These are phyloP conservation scores for Artemisia tridentata DNA, from an alignment of 129 eudicot genomes.

Conservation along the genomic window DNA sequence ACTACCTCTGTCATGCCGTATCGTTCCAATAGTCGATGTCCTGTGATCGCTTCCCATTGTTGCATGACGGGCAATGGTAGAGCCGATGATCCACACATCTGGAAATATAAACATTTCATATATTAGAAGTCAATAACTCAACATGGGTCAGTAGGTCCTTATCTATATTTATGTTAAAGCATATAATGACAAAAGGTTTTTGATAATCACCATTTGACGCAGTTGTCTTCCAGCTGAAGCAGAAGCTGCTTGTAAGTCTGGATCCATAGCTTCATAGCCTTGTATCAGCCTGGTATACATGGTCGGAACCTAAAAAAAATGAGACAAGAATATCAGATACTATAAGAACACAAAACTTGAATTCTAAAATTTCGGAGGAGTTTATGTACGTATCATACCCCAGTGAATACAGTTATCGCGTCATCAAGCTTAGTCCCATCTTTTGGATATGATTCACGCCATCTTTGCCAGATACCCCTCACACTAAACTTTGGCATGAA, in stretches of 20 bases:
- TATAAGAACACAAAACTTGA: neutral
- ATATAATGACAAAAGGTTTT: too few relatives aligned
- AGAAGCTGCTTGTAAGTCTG: slow-evolving; percentile 62
- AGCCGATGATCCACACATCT: too few relatives aligned
- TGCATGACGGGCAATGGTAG: too few relatives aligned
- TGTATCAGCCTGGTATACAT: slow-evolving; percentile 90
- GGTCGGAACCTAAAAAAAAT: slow-evolving; percentile 72
- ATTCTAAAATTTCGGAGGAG: too few relatives aligned
- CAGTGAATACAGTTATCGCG: slow-evolving; percentile 86
- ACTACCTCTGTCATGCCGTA: too few relatives aligned
- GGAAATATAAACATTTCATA: too few relatives aligned
- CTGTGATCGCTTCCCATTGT: too few relatives aligned
- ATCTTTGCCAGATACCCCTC: slow-evolving; percentile 95
- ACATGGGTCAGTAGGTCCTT: too few relatives aligned
- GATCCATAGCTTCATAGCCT: slow-evolving; percentile 98
- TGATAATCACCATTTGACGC: slow-evolving; percentile 78
- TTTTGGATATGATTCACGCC: slow-evolving; percentile 85
- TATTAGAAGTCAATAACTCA: too few relatives aligned
- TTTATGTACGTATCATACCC: slow-evolving; percentile 45
- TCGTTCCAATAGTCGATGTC: too few relatives aligned
- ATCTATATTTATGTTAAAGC: too few relatives aligned
- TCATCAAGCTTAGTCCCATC: slow-evolving; percentile 60
- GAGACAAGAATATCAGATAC: slow-evolving; percentile 5
- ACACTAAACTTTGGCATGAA: slow-evolving; percentile 94
- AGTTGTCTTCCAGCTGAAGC: slow-evolving; percentile 83